Percentiles rank a stretch among this genome's conserved stretches.
Conservation (phyloP, 2,329 filamentous ascomycete genomes). For the Hypoxylon sp. region DNA sequence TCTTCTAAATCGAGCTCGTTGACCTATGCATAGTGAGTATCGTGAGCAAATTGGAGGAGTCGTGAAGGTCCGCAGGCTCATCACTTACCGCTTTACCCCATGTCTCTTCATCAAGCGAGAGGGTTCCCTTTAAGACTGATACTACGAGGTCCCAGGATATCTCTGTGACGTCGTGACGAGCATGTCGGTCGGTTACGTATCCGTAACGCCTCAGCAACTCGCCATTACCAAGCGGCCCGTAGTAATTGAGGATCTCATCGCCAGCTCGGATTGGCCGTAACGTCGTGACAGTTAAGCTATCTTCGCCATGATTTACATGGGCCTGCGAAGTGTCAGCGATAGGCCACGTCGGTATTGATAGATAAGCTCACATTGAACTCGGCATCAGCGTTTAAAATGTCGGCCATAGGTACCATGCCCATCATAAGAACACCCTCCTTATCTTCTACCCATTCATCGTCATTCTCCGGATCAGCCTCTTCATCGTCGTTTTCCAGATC, state of each 20-base stretch:
- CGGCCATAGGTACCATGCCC: slow-evolving; percentile 91
- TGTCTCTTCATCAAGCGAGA: slow-evolving; percentile 54
- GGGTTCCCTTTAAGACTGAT: slow-evolving; percentile 55
- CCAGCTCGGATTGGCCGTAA: slow-evolving; percentile 75
- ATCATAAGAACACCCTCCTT: slow-evolving; percentile 70
- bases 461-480: slow-evolving; percentile 68
- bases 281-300: slow-evolving; percentile 75
- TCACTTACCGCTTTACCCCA: slow-evolving; percentile 59
- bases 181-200: slow-evolving; percentile 83
- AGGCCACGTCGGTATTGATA: neutral
- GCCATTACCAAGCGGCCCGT: slow-evolving; percentile 83
- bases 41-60: neutral
- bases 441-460: slow-evolving; percentile 75
- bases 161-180: slow-evolving; percentile 85
- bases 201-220: slow-evolving; percentile 88
- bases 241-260: slow-evolving; percentile 88
- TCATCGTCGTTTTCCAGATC: slow-evolving; percentile 71
- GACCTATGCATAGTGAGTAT: slow-evolving; percentile 51
- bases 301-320: slow-evolving; percentile 66
- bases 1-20: slow-evolving; percentile 70
- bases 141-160: slow-evolving; percentile 72
- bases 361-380: slow-evolving; percentile 77
- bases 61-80: neutral
- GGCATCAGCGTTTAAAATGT: slow-evolving; percentile 89
- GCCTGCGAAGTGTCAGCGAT: slow-evolving; percentile 52